These are phyloP conservation scores for Maudiozyma barnettii DNA, from an alignment of 805 yeast genomes.

Conservation along the genomic window DNA sequence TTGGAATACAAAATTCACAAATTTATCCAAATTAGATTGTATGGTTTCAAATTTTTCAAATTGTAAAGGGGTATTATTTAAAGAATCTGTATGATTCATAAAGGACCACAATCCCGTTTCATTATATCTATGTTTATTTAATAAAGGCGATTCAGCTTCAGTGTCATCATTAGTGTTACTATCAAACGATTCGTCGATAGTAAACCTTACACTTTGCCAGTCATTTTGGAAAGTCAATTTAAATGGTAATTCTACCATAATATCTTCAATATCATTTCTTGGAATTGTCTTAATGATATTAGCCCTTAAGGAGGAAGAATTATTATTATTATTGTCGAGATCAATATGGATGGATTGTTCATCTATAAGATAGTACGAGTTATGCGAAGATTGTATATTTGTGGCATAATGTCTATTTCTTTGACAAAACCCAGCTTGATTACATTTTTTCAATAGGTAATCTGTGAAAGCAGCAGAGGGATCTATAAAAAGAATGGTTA, in stretches of 20 bases:
- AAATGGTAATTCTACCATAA: slow-evolving; percentile 43
- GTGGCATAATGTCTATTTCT: slow-evolving; percentile 65
- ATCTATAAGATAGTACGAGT: slow-evolving; percentile 36
- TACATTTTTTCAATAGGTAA: slow-evolving; percentile 67
- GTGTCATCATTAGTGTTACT: too few relatives aligned
- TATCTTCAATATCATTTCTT: slow-evolving; percentile 24
- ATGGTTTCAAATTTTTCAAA: slow-evolving; percentile 1
- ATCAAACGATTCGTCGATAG: slow-evolving; percentile 59
- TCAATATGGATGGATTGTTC: slow-evolving; percentile 25
- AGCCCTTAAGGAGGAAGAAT: slow-evolving; percentile 34
- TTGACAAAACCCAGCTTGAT: slow-evolving; percentile 72
- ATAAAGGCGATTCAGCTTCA: slow-evolving; percentile 4
- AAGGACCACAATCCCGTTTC: slow-evolving; percentile 56
- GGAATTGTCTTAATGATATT: slow-evolving; percentile 37
- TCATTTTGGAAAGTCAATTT: slow-evolving; percentile 42
- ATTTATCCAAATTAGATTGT: slow-evolving; percentile 5
- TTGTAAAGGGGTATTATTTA: background rate
- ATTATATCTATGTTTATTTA: slow-evolving; percentile 45
- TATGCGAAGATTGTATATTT: slow-evolving; percentile 27
- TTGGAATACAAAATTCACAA: slow-evolving; percentile 10
- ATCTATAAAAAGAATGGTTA: too few relatives aligned
- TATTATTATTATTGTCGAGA: slow-evolving; percentile 18
- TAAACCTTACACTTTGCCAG: slow-evolving; percentile 51
- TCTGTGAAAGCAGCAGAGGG: slow-evolving; percentile 41
- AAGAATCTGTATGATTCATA: slow-evolving; percentile 7